Conservation (phyloP, 345 rosid species). For the Conringia planisiliqua region DNA sequence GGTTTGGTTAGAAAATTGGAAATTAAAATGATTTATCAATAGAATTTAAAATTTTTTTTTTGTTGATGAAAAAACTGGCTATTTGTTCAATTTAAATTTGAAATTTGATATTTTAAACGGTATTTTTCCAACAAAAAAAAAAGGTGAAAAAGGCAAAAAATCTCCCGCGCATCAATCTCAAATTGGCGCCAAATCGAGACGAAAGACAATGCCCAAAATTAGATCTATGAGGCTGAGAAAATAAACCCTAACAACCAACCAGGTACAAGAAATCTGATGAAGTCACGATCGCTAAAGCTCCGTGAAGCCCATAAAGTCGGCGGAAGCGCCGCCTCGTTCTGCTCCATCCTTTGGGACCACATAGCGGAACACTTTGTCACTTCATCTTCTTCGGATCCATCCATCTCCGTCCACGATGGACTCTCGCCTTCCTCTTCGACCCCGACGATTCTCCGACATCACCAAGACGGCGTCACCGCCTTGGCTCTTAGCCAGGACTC, state of each 20-base stretch:
- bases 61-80: no score
- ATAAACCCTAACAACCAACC: not conserved
- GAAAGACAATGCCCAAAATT: not conserved
- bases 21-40: no score
- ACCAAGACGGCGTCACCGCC: conserved; percentile 89
- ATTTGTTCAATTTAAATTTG: no score
- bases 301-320: conserved; percentile 72
- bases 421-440: conserved; percentile 59
- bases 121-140: no score
- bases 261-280: conserved; percentile 40
- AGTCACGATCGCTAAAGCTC: conserved; percentile 71
- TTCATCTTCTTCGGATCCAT: conserved; percentile 75
- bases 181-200: not conserved
- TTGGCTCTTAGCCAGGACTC: conserved; percentile 83
- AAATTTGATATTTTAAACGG: no score
- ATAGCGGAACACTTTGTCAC: conserved; percentile 73
- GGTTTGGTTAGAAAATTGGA: no score
- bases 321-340: conserved; percentile 52
- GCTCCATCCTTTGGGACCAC: conserved; percentile 89
- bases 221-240: not conserved
- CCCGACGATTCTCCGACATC: conserved; percentile 79
- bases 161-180: not conserved
- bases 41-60: no score
- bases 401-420: conserved; percentile 72
- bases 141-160: not conserved